Evolutionary conservation across 495 filamentous ascomycete species (phyloP), one percentile per base, ranked within the genome.

Genomic region (Penicillium cinerascens): DNA sequence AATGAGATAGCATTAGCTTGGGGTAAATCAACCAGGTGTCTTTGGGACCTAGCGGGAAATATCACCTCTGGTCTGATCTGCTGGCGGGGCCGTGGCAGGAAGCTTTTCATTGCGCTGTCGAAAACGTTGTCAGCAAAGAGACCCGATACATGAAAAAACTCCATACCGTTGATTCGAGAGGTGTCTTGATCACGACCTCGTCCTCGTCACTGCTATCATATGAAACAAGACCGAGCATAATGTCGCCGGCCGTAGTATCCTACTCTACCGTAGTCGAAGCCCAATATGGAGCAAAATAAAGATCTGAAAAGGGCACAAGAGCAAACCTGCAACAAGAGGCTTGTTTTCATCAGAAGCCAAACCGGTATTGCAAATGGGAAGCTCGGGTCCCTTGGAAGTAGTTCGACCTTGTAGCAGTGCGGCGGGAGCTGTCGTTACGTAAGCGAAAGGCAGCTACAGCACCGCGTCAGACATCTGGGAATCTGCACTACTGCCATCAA

Each of bases 171-270:
- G 55, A 27, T 15, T 42, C 18, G 7, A 51, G 42, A 50, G 51
- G 26, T 9, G 33, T n/a, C 33, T 56, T 49, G 23, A 25, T 37
- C 17, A 70, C 66, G 45, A 75, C 73, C 35, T 86, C 82, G 35
- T 89, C 88, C 41, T 90, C 88, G 51, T 88, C 87, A 63, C 88
- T 92, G 67, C 87, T 91, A 23, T 80, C 84, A 66, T 93, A 93
- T 42, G 70, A 76, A 9, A 83, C 86, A 2, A 93, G 78, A 13
- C 78, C 82, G 33, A 79, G 77, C 87, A 91, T 91, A 42, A 47
- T 60, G 21, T 26, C 21, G 35, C 26, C 5, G 37, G 29, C 9
- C 1, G 9, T 13, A 10, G 29, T 33, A 13, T n/a, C 33, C 11
- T 10, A 25, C 20, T 41, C 22, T 23, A 6, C 13, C 29, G 8